phyloP scores from a whole-genome alignment of 1,284 basidiomycete genomes.

The Fomitiporia mediterranea region DNA sequence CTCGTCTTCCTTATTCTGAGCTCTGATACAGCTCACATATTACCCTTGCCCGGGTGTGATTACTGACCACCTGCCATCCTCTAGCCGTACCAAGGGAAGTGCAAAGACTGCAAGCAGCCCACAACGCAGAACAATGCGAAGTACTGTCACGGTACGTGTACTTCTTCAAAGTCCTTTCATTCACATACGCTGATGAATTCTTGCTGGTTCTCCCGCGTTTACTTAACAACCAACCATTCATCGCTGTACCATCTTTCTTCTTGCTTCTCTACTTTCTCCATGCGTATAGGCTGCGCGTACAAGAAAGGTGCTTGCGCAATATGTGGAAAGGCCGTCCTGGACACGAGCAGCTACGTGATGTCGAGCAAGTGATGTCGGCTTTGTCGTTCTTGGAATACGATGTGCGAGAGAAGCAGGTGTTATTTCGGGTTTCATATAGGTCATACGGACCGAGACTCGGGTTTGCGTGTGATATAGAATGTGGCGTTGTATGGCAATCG shows the following conservation, averaged over 20 bases:
- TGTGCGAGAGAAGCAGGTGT: neutral
- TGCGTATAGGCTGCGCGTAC: slow-evolving; percentile 67
- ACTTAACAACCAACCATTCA: neutral
- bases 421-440: no score
- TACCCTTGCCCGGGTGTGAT: neutral
- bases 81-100: slow-evolving; percentile 77
- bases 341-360: slow-evolving; percentile 78
- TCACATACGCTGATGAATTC: neutral
- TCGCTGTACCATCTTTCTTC: neutral
- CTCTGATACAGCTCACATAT: no score
- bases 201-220: neutral
- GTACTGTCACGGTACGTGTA: slow-evolving; percentile 70
- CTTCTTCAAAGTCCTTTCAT: slow-evolving; percentile 19
- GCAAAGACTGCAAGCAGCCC: slow-evolving; percentile 77
- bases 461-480: no score
- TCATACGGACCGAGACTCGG: no score
- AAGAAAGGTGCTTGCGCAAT: slow-evolving; percentile 80
- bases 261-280: neutral
- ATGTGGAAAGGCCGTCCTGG: slow-evolving; percentile 78
- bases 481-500: no score
- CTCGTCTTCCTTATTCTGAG: slow-evolving; percentile 29
- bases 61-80: slow-evolving; percentile 15
- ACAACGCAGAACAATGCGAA: slow-evolving; percentile 80
- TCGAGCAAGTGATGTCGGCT: slow-evolving; percentile 48
- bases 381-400: no score